Conservation (phyloP, 2,329 filamentous ascomycete species). For the Ophiocordyceps sinensis region DNA sequence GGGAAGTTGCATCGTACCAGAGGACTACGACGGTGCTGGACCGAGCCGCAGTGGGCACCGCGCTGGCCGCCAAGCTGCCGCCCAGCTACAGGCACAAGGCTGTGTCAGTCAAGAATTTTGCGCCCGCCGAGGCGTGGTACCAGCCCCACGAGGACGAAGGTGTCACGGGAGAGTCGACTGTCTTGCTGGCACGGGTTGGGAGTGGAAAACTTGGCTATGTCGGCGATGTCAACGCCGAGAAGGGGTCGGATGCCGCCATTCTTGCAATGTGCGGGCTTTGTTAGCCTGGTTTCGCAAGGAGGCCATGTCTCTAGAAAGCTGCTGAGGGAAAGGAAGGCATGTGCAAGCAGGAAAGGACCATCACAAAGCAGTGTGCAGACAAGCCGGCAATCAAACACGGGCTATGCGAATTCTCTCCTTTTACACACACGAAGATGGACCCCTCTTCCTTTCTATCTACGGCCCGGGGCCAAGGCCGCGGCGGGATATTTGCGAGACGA, state of each 20-base stretch:
- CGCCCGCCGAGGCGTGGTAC: conserved; percentile 11
- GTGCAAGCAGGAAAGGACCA: too few relatives aligned
- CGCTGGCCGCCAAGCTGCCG: conserved; percentile 5
- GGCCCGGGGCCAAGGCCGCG: too few relatives aligned
- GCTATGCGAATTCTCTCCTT: too few relatives aligned
- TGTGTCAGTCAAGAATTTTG: conserved; percentile 10
- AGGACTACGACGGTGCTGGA: conserved; percentile 10
- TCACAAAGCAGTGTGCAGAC: too few relatives aligned
- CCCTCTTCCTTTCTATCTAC: too few relatives aligned
- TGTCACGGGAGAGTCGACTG: conserved; percentile 6
- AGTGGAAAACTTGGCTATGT: conserved; percentile 14
- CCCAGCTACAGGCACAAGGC: conserved; percentile 13
- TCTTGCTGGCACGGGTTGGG: conserved; percentile 12
- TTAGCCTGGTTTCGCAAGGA: too few relatives aligned
- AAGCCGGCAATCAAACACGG: too few relatives aligned
- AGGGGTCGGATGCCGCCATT: conserved; percentile 9
- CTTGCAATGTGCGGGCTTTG: conserved; percentile 10
- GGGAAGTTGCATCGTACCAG: conserved; percentile 8
- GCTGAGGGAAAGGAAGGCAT: too few relatives aligned
- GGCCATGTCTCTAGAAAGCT: too few relatives aligned
- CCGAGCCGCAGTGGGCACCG: conserved; percentile 3
- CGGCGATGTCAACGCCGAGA: conserved; percentile 14
- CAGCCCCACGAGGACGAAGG: conserved; percentile 2
- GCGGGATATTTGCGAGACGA: too few relatives aligned
- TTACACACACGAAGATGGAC: too few relatives aligned